Conservation (phyloP, 2,329 filamentous ascomycete species). For the Aspergillus neoniger region DNA sequence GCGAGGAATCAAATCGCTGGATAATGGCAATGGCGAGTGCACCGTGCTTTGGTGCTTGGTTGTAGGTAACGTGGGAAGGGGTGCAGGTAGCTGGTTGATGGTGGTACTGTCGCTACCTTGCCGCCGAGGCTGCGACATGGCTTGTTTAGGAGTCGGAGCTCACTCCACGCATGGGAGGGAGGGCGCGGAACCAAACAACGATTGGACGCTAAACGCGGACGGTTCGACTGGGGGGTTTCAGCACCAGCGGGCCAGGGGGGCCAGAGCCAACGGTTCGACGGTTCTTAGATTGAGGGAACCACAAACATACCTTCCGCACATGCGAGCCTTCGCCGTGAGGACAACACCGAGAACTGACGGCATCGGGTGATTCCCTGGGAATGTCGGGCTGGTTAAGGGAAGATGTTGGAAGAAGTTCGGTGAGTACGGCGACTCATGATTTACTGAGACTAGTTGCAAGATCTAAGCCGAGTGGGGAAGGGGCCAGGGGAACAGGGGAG, state of each 20-base stretch:
- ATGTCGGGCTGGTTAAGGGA: neutral
- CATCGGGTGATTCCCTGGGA: neutral
- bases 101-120: slow-evolving; percentile 31
- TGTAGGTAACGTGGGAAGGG: slow-evolving; percentile 8
- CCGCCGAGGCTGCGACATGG: slow-evolving; percentile 40
- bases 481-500: neutral
- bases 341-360: neutral
- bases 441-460: neutral
- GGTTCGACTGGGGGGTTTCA: slow-evolving; percentile 15
- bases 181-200: slow-evolving; percentile 15
- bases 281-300: neutral
- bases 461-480: slow-evolving; percentile 3
- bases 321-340: neutral
- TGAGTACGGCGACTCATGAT: neutral
- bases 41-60: slow-evolving; percentile 13
- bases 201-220: slow-evolving; percentile 20
- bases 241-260: slow-evolving; percentile 18
- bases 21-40: slow-evolving; percentile 17
- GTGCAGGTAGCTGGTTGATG: slow-evolving; percentile 18
- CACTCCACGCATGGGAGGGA: slow-evolving; percentile 16
- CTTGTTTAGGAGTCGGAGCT: slow-evolving; percentile 25
- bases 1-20: slow-evolving; percentile 36
- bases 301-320: neutral
- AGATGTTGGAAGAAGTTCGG: neutral
- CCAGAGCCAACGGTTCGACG: neutral